Evolutionary conservation across 352 stramenopile genomes (phyloP), one percentile per base, ranked within the genome.

Genomic region (Pythium myriotylum): DNA sequence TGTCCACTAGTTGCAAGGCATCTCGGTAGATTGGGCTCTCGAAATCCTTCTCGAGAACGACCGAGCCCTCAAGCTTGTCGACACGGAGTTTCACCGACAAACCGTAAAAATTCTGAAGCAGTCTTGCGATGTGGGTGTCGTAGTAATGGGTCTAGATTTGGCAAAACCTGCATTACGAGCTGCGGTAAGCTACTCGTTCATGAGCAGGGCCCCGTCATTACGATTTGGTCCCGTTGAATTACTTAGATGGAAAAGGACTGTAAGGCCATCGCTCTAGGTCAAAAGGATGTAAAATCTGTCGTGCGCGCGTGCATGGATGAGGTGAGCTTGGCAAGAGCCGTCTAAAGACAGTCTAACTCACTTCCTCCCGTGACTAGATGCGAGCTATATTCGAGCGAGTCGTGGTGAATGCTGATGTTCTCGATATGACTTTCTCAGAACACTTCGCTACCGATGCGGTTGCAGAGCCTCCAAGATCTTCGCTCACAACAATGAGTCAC

Each of bases 141-240:
- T n/a, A n/a, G n/a, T n/a, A 40, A 93, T 99, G 95, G 95, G 96
- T 10, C 90, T 98, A 37, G 95, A 98, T 46, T 69, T 99, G 17
- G 97, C 97, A 42, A 98, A 98, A 76, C 97, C 97, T 8, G 88
- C 96, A 59, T 77, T 99, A 32, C 86, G 97, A 42, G 84, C 91
- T 47, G 78, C 85, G 51, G 87, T 95, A 73, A 35, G 72, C 76
- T 13, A 42, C 19, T 24, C 29, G 7, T 9, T 24, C 2, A n/a
- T 42, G 35, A 1, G 5, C 10, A n/a, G n/a, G n/a, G n/a, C 10
- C 29, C 5, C n/a, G n/a, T n/a, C n/a, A n/a, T n/a, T n/a, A n/a
- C n/a, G n/a, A n/a, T n/a, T n/a, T n/a, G n/a, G n/a, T n/a, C n/a
- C n/a, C n/a, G n/a, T n/a, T n/a, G n/a, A n/a, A n/a, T n/a, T n/a